These are phyloP conservation scores for Myrmaecium sp. DNA, from an alignment of 2,329 filamentous ascomycete genomes.

Conservation along the genomic window DNA sequence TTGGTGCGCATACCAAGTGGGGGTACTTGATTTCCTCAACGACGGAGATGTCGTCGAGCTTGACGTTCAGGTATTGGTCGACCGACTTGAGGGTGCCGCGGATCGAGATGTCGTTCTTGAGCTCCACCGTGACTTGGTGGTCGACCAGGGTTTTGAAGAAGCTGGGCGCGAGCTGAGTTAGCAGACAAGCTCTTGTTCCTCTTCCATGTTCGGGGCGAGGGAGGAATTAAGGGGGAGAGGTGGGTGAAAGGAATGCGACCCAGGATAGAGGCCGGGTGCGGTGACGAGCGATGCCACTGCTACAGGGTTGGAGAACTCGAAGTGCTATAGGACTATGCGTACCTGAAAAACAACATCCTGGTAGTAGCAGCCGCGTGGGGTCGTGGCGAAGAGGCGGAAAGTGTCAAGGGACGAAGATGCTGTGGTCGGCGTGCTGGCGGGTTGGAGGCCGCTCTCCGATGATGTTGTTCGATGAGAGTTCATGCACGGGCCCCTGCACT, in stretches of 20 bases:
- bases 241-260: background rate
- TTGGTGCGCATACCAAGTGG: conserved; percentile 65
- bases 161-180: conserved; percentile 27
- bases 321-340: conserved; percentile 1
- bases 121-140: conserved; percentile 91
- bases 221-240: background rate
- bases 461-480: no score
- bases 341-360: conserved; percentile 26
- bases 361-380: no score
- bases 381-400: no score
- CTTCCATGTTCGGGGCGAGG: background rate
- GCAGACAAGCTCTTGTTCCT: background rate
- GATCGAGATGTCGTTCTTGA: conserved; percentile 98
- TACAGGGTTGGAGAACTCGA: conserved; percentile 1
- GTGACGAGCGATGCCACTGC: conserved; percentile 1
- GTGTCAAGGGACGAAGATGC: no score
- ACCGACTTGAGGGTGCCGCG: conserved; percentile 91
- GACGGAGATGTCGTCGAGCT: conserved; percentile 87
- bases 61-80: conserved; percentile 98
- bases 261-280: background rate
- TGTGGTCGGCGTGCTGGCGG: no score
- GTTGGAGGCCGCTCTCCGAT: no score
- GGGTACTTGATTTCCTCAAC: conserved; percentile 90
- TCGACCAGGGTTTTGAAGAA: conserved; percentile 99
- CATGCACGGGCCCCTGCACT: no score